Base-by-base conservation (phyloP, 805 yeast genomes). In the Yarrowia alimentaria region DNA sequence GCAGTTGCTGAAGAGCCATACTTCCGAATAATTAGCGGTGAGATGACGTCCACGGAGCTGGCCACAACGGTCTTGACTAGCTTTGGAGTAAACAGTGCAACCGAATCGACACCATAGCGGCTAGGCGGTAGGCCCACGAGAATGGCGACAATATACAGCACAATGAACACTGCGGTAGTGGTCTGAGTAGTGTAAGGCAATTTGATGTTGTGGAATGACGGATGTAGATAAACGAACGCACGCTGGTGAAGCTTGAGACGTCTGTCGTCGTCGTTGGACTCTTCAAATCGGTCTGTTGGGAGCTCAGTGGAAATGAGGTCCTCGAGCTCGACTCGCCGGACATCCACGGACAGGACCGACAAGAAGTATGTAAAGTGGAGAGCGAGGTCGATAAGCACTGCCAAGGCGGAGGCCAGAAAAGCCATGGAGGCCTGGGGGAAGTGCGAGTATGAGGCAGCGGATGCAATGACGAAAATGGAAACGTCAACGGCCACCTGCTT, bases 331-430 rank as follows among this genome's bases (percentile, higher is more conserved):
- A 76, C 63, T 50, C 87, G 71, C 38, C 81, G 74, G 22, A 81
- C 66, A 65, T 87, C 95, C 29, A 86, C 76, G 13, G 83, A 73
- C 22, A 85, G 66, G 1, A 85, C 78, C 0, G 88, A 79, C 1
- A 80, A 68, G 53, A 85, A 76, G 62, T 72, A 85, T 1, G 90
- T 77, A 42, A 79, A 60, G 56, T 81, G 87, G 29, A 86, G 66
- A 5, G 75, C 52, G 60, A 79, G 83, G 56, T 83, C 86, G 30
- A 81, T 64, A 1, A 77, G 21, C n/a, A 84, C 57, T 0, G 81
- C 74, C 21, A 75, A 47, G 1, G 73, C 57, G 1, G 77, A 64
- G 58, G 78, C 79, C 9, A 72, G 56, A 50, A 79, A 74, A 34
- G 71, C 70, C 47, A 72, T 69, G 42, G 64, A 62, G 5, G 73